Conservation (phyloP, 148 eudicot genomes). For the Arctostaphylos glauca region DNA sequence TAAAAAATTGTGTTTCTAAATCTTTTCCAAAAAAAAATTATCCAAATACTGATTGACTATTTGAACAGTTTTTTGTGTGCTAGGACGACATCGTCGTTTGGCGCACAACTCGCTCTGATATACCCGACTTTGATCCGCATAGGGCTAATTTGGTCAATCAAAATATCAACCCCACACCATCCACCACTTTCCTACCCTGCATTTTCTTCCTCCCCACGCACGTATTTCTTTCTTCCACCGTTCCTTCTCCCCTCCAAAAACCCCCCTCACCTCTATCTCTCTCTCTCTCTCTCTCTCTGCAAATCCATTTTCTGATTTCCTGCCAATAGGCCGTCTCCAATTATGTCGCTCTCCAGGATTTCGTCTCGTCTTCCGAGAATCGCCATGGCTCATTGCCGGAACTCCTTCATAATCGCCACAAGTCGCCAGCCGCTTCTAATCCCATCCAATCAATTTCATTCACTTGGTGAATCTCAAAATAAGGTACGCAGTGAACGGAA, state of each 20-base stretch:
- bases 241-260: background rate
- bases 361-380: conserved; percentile 46
- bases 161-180: background rate
- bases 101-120: too few relatives aligned
- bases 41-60: too few relatives aligned
- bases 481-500: conserved; percentile 38
- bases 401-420: conserved; percentile 27
- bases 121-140: background rate
- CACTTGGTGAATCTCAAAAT: conserved; percentile 24
- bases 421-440: conserved; percentile 20
- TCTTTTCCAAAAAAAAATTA: too few relatives aligned
- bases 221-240: background rate
- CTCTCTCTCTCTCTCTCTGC: conserved; percentile 12
- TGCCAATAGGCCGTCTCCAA: background rate
- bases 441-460: conserved; percentile 38
- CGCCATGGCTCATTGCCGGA: conserved; percentile 37
- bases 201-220: conserved; percentile 4
- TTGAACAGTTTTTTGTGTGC: too few relatives aligned
- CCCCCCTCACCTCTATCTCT: conserved; percentile 7
- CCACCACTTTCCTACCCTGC: background rate
- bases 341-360: conserved; percentile 61
- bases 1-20: too few relatives aligned
- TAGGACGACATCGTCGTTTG: too few relatives aligned
- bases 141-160: background rate
- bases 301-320: background rate